Percentiles rank a stretch among this genome's conserved stretches.
phyloP scores from a whole-genome alignment of 2,329 filamentous ascomycete genomes.

The Orbilia ellipsospora region DNA sequence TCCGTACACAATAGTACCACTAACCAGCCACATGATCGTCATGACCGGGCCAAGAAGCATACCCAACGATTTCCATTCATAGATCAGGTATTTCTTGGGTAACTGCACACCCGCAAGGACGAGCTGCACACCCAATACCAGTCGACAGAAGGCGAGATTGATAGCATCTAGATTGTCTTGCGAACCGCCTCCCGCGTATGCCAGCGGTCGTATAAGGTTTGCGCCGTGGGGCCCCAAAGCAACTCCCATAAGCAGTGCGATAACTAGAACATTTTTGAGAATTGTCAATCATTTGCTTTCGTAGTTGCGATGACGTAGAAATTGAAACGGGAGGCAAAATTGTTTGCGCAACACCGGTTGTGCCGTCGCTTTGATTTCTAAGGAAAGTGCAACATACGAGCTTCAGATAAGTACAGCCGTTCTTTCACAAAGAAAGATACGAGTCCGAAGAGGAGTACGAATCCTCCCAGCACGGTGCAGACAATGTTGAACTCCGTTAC shows the following conservation, averaged over 20 bases:
- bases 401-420: conserved; percentile 89
- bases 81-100: conserved; percentile 81
- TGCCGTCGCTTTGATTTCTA: background rate
- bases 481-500: conserved; percentile 85
- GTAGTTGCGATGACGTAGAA: background rate
- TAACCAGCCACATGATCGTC: conserved; percentile 85
- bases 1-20: conserved; percentile 81
- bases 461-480: conserved; percentile 81
- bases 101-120: conserved; percentile 89
- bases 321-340: background rate
- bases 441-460: conserved; percentile 88
- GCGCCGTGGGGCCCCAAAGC: conserved; percentile 81
- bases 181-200: conserved; percentile 73
- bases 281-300: background rate
- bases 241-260: conserved; percentile 77
- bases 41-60: conserved; percentile 85
- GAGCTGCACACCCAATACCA: conserved; percentile 90
- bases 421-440: conserved; percentile 92
- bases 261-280: conserved; percentile 24
- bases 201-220: conserved; percentile 78
- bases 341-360: background rate
- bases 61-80: conserved; percentile 79
- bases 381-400: conserved; percentile 67
- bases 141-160: conserved; percentile 83
- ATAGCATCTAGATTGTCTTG: conserved; percentile 73